These are phyloP conservation scores for Cladosporium sp. DNA, from an alignment of 2,329 filamentous ascomycete genomes.

Conservation along the genomic window DNA sequence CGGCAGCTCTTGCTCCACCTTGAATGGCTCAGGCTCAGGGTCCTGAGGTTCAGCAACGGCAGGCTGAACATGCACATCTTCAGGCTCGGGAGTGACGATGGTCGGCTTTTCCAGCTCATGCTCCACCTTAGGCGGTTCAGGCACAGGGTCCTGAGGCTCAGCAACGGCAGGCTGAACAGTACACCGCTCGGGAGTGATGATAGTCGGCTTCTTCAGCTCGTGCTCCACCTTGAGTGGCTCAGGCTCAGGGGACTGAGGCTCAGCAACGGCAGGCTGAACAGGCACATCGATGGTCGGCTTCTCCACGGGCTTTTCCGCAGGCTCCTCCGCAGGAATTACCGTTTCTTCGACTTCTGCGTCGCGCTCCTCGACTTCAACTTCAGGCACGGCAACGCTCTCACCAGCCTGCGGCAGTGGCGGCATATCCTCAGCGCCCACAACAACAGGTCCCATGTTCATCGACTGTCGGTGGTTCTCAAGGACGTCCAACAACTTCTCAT, in stretches of 20 bases:
- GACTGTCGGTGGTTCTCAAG: conserved; percentile 11
- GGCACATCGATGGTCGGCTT: too few species aligned
- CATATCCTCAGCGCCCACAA: not conserved
- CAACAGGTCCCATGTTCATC: conserved; percentile 5
- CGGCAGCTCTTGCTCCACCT: not conserved
- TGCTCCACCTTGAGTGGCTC: conserved; percentile 27
- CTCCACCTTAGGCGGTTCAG: not conserved
- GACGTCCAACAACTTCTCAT: conserved; percentile 12
- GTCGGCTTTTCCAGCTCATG: not conserved
- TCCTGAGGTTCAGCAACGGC: not conserved
- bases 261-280: too few species aligned
- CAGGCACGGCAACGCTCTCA: not conserved
- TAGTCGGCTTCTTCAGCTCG: conserved; percentile 13
- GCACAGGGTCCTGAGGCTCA: not conserved
- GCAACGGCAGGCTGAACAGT: conserved; percentile 35
- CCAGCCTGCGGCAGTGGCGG: not conserved
- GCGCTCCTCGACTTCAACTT: too few species aligned
- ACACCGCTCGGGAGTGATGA: conserved; percentile 36
- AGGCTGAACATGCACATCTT: not conserved
- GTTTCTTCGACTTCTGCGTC: too few species aligned
- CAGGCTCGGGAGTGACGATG: not conserved
- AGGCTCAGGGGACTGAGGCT: too few species aligned
- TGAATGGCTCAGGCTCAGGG: not conserved
- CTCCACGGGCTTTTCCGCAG: too few species aligned
- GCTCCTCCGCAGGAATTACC: too few species aligned